Base-by-base conservation (phyloP, 2,329 filamentous ascomycete species). In the Nothophoma quercina region DNA sequence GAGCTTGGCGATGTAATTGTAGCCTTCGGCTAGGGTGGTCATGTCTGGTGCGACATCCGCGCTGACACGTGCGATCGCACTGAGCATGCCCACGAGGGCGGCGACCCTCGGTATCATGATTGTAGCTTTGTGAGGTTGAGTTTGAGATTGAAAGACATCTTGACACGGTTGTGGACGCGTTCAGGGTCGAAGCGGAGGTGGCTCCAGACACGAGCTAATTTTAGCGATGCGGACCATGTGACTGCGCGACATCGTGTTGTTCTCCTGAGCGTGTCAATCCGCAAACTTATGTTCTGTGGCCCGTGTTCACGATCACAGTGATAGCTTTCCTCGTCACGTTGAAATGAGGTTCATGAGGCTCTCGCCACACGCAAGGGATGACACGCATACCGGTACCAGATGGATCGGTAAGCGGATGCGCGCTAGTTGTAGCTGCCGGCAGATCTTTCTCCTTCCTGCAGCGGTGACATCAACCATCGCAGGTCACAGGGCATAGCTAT, bases 1-100 rank as follows among this genome's bases (percentile, higher is more conserved):
- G 6, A 73, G 47, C 47, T 71, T 73, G 43, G 65, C 68, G 34
- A 73, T 63, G 46, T 69, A 41, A 49, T 64, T 66, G 56, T 67
- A 71, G 38, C 70, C 70, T 28, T 69, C 68, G 4, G 59, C 58
- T 7, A 71, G 41, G 7, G 60, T 62, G 13, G 65, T 73, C 7
- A 73, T 67, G 18, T 69, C 68, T 2, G 67, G 68, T n/a, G 67
- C 67, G 32, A 62, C 43, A 8, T 63, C 56, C 4, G 62, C 67
- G 13, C 40, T 22, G 9, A 46, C 55, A 8, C 15, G 38, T 13
- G 32, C 22, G 10, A 47, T 26, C 16, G 45, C 45, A 7, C 45
- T 9, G 3, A 65, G 32, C 12, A 53, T 12, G 8, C 32, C 33
- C 58, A 50, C 21, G 15, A 48, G 7, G 7, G n/a, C n/a, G 15